Percentiles rank a stretch among this genome's conserved stretches.
phyloP scores from a whole-genome alignment of 2,329 filamentous ascomycete genomes.

The Aschersonia sp. region DNA sequence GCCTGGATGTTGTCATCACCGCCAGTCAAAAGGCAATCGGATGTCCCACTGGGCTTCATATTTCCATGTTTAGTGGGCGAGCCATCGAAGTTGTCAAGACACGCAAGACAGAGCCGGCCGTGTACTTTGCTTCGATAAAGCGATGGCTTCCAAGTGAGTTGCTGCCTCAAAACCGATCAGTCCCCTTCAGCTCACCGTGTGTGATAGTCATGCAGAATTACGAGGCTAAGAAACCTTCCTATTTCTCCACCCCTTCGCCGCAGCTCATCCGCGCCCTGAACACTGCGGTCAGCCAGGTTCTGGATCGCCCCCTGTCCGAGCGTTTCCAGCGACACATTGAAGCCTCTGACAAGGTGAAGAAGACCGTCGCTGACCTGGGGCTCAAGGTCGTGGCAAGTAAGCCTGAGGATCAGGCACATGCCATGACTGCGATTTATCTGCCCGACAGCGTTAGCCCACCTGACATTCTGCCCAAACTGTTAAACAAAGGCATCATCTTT shows the following conservation, averaged over 20 bases:
- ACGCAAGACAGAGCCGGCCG: slow-evolving; percentile 66
- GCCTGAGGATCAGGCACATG: slow-evolving; percentile 84
- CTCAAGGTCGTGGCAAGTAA: slow-evolving; percentile 76
- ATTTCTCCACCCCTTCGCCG: slow-evolving; percentile 92
- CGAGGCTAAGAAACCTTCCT: slow-evolving; percentile 91
- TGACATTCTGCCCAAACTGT: slow-evolving; percentile 70
- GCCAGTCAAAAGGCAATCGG: slow-evolving; percentile 96
- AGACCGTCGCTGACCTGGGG: slow-evolving; percentile 63
- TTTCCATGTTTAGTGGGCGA: slow-evolving; percentile 82
- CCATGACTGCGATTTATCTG: slow-evolving; percentile 95
- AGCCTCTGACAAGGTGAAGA: slow-evolving; percentile 75
- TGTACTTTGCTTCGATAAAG: slow-evolving; percentile 93
- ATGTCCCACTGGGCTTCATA: slow-evolving; percentile 83
- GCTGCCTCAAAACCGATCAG: neutral
- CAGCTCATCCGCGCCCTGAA: slow-evolving; percentile 88
- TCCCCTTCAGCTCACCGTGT: neutral
- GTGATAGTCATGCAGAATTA: slow-evolving; percentile 92
- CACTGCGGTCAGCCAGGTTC: slow-evolving; percentile 75
- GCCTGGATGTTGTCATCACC: slow-evolving; percentile 81
- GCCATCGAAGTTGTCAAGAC: slow-evolving; percentile 70
- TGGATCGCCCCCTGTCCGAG: slow-evolving; percentile 63
- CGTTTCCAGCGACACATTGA: slow-evolving; percentile 72
- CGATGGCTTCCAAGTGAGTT: slow-evolving; percentile 83
- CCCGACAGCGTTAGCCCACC: slow-evolving; percentile 70
- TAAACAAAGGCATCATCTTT: slow-evolving; percentile 83